Evolutionary conservation across 176 grass and related monocot species (phyloP), one percentile per base, ranked within the genome.

Genomic region (Echinochloa phyllopogon): DNA sequence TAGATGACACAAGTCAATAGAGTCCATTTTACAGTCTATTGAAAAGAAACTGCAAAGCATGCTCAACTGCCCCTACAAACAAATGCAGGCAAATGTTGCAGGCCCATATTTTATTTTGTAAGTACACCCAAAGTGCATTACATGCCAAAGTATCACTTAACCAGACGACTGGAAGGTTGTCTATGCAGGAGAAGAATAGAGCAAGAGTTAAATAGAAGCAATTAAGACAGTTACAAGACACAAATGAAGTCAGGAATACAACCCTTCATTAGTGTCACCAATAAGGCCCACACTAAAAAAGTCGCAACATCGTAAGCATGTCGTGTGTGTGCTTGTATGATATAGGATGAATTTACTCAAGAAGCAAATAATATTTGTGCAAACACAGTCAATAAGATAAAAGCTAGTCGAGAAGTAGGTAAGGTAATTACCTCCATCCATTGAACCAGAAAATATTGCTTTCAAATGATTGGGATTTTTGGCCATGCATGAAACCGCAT

Each of bases 401-500:
- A 83, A 62, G 0, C 5, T 37, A 51, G 29, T 62, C 17, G 9
- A 79, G 24, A 88, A 85, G 40, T 85, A 78, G 65, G 71, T 48
- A 68, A 78, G 65, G 71, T 48, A 68, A 83, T 74, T 86, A 99
- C 94, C 94, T 79, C 97, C 94, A 65, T 96, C 92, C 97, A 96
- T 99, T n/a, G 97, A 99, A 44, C 94, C 94, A 73, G 97, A 96
- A 81, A 96, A 92, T 78, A 99, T 87, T 18, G 84, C 94, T 94
- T 92, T 96, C 79, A 99, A 76, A 82, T 99, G 81, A 94, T 92
- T 99, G 33, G 90, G 48, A 15, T 91, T 96, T 71, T 99, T 99
- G 0, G 90, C 90, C 97, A 99, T 96, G 79, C 91, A 92, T 0
- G 90, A 99, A 49, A 99, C 71, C 17, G 91, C 89, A 82, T 99